Evolutionary conservation across 2,329 filamentous ascomycete species (phyloP).

Genomic region (Colletotrichum australisinense): DNA sequence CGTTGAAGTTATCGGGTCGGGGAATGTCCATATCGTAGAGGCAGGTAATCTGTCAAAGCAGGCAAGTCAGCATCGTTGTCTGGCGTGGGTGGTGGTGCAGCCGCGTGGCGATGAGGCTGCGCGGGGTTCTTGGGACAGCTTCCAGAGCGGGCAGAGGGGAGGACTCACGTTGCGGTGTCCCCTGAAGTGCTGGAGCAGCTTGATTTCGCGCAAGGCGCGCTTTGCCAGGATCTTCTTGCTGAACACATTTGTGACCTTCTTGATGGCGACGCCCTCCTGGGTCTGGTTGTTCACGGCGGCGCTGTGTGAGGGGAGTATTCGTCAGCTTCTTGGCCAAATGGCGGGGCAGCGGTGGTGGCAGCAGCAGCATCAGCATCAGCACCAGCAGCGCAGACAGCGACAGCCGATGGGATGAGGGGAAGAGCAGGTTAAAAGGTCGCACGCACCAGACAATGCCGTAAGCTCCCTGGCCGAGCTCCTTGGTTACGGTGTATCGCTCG

Average conservation of each 20-base stretch:
- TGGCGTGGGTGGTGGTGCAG: slow-evolving; percentile 25
- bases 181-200: slow-evolving; percentile 97
- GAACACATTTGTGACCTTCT: slow-evolving; percentile 99
- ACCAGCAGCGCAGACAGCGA: background rate
- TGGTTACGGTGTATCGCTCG: slow-evolving; percentile 97
- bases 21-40: slow-evolving; percentile 99
- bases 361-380: slow-evolving; percentile 7
- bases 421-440: slow-evolving; percentile 11
- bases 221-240: slow-evolving; percentile 99
- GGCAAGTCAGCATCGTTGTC: slow-evolving; percentile 12
- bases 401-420: slow-evolving; percentile 12
- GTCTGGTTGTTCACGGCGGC: slow-evolving; percentile 93
- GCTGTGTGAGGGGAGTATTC: slow-evolving; percentile 57
- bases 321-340: slow-evolving; percentile 34
- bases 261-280: slow-evolving; percentile 95
- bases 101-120: slow-evolving; percentile 12
- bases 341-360: slow-evolving; percentile 35
- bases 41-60: slow-evolving; percentile 83
- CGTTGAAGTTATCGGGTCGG: slow-evolving; percentile 96
- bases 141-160: background rate
- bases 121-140: slow-evolving; percentile 12
- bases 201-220: slow-evolving; percentile 97
- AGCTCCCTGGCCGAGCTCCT: slow-evolving; percentile 97
- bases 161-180: slow-evolving; percentile 83
- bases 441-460: slow-evolving; percentile 97